phyloP scores from a whole-genome alignment of 306 rosid genomes.

The Rubus idaeus region DNA sequence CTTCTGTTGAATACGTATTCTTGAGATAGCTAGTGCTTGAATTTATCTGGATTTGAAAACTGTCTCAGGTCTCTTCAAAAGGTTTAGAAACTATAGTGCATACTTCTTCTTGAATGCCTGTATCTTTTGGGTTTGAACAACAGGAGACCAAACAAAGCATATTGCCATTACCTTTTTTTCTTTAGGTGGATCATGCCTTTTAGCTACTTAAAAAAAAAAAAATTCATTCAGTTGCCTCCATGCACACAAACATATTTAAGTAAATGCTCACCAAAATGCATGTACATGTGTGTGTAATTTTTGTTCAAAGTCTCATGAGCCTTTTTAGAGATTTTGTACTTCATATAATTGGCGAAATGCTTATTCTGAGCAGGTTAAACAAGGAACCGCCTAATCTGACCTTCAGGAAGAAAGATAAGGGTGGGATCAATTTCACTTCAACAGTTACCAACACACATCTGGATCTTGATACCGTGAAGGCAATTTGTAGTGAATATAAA shows the following conservation, averaged over 20 bases:
- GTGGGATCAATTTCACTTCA: slow-evolving; percentile 91
- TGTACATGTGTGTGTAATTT: not conserved
- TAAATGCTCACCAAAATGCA: not conserved
- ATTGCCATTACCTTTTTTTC: not conserved
- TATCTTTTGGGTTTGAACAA: not conserved
- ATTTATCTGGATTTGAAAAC: not conserved
- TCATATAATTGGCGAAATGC: not conserved
- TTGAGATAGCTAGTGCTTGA: too few relatives aligned
- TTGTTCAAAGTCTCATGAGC: not conserved
- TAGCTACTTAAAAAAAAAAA: not conserved
- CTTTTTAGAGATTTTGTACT: not conserved
- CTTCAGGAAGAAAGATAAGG: slow-evolving; percentile 94
- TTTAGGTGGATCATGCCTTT: not conserved
- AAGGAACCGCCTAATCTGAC: slow-evolving; percentile 94
- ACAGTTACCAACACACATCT: slow-evolving; percentile 82
- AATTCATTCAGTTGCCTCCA: not conserved
- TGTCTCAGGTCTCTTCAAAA: not conserved
- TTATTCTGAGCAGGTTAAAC: slow-evolving; percentile 67
- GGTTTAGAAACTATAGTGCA: not conserved
- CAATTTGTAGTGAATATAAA: slow-evolving; percentile 91
- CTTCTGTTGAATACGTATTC: too few relatives aligned
- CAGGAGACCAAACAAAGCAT: not conserved
- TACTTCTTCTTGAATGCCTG: not conserved
- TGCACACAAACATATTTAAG: not conserved
- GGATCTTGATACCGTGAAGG: slow-evolving; percentile 94